Base-by-base conservation (phyloP, 2,329 filamentous ascomycete genomes). In the Juglanconis sp. region DNA sequence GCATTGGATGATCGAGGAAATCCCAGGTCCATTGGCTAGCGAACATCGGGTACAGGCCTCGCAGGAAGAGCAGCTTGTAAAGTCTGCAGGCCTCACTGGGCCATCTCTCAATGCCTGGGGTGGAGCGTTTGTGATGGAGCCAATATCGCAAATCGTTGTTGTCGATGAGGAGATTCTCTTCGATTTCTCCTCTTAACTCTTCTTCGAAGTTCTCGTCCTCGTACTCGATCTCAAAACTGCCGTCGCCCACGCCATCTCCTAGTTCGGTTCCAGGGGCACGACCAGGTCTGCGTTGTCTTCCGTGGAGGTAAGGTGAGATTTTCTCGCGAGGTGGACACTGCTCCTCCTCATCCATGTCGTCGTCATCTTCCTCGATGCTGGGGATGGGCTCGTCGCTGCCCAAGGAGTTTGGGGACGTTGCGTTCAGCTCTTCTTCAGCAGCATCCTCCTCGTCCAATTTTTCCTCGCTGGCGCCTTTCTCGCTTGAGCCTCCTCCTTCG, bases 321-420 rank as follows among this genome's bases (percentile, higher is more conserved):
- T 46, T 34, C 44, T 40, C 40, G 35, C 17, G 40, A n/a, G 46
- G 30, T 15, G 47, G 9, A 15, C 44, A 31, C 10, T 57, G 53
- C 24, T 36, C 31, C 6, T 60, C 46, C 5, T 30, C 36, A 11
- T 60, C 57, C 42, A 55, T 48, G 11, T 53, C 35, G n/a, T 32
- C 56, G 9, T 44, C n/a, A 17, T 50, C 31, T n/a, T 47, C 30
- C 82, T 83, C 54, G 72, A 68, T 4, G 67, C 65, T 4, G 79
- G 82, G 9, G 82, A 73, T 8, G 80, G 81, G 50, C 74, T 71
- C 9, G 69, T 70, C 1, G 78, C 75, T 7, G 80, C 36, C 53
- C 32, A 35, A 48, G n/a, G 36, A 8, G 40, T 24, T 8, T 31
- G n/a, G 30, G 9, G 24, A 15, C 31, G 13, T 24, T 30, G 35